Evolutionary conservation across 1,284 basidiomycete species (phyloP).

Genomic region (Rhodotorula sp.): DNA sequence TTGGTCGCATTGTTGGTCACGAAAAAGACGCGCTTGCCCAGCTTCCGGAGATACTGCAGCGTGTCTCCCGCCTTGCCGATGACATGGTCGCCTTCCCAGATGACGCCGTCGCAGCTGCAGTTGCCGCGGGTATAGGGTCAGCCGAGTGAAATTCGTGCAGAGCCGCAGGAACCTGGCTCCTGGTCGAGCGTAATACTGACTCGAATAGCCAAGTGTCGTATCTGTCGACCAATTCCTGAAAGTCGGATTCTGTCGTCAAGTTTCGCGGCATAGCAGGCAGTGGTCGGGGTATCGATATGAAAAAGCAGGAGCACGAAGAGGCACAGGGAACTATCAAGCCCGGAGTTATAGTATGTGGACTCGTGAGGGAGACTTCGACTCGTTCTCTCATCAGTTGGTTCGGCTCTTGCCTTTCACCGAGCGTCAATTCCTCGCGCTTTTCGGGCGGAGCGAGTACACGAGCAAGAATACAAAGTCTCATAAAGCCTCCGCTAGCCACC

Average conservation of each 20-base stretch:
- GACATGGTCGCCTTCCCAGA: constrained; percentile 44
- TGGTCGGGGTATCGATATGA: neutral
- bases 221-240: constrained; percentile 56
- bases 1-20: constrained; percentile 66
- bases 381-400: too few relatives aligned
- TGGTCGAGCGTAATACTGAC: constrained; percentile 66
- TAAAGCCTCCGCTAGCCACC: too few relatives aligned
- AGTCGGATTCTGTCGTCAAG: constrained; percentile 4
- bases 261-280: neutral
- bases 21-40: constrained; percentile 67
- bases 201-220: constrained; percentile 95
- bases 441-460: too few relatives aligned
- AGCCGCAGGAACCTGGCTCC: too few relatives aligned
- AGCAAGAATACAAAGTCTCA: too few relatives aligned
- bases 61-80: constrained; percentile 36
- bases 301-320: neutral
- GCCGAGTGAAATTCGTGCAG: neutral
- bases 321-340: too few relatives aligned
- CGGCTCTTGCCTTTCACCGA: too few relatives aligned
- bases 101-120: constrained; percentile 39
- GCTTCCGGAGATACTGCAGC: constrained; percentile 36
- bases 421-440: too few relatives aligned
- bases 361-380: too few relatives aligned
- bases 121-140: neutral
- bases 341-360: too few relatives aligned